Evolutionary conservation across 495 filamentous ascomycete genomes (phyloP).

Genomic region (Neurospora terricola): DNA sequence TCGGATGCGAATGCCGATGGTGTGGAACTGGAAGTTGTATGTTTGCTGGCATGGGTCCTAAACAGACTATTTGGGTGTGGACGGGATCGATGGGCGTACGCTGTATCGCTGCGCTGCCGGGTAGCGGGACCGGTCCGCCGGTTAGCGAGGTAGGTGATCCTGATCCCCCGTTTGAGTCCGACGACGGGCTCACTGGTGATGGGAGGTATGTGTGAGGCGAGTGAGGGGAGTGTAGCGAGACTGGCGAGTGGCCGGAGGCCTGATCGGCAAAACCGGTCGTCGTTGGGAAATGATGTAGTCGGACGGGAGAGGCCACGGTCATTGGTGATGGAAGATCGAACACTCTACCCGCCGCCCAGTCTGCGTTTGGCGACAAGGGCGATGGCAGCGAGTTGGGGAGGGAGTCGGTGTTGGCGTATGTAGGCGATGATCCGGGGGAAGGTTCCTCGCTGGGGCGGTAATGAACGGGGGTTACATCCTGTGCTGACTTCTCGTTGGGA

Average conservation of each 20-base stretch:
- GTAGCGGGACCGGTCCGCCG: conserved; percentile 13
- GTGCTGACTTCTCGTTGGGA: conserved; percentile 23
- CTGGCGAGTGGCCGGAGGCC: conserved; percentile 23
- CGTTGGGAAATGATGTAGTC: conserved; percentile 10
- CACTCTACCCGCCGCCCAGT: conserved; percentile 25
- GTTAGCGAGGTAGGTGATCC: conserved; percentile 21
- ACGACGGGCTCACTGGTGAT: conserved; percentile 21
- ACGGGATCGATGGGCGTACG: conserved; percentile 37
- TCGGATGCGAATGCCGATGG: conserved; percentile 5
- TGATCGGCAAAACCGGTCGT: conserved; percentile 12
- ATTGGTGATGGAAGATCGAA: conserved; percentile 32
- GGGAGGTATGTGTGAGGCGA: conserved; percentile 22
- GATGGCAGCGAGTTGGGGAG: conserved; percentile 32
- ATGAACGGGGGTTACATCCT: conserved; percentile 27
- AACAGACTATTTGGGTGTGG: conserved; percentile 35
- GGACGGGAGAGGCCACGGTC: conserved; percentile 21
- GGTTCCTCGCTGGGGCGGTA: conserved; percentile 30
- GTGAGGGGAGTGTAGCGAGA: conserved; percentile 22
- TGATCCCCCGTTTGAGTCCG: conserved; percentile 21
- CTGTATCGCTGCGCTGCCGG: conserved; percentile 25
- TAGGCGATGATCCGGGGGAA: conserved; percentile 32
- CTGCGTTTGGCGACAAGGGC: conserved; percentile 34
- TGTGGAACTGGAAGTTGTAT: conserved; percentile 32
- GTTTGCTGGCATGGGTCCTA: conserved; percentile 40
- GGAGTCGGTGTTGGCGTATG: conserved; percentile 29